Conservation (phyloP, 2,329 filamentous ascomycete species). For the Dothidotthia symphoricarpi region DNA sequence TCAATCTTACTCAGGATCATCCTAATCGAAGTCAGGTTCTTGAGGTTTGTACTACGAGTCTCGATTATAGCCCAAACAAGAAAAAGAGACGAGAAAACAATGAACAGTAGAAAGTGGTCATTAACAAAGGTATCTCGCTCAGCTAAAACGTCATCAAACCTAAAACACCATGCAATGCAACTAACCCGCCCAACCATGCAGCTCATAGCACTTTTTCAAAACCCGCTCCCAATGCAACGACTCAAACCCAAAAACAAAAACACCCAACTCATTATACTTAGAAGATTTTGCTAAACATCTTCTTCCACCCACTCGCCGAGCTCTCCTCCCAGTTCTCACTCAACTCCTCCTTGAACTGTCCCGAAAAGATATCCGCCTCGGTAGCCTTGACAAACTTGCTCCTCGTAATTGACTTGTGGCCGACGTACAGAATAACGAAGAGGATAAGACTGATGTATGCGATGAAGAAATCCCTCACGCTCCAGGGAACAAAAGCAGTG, state of each 20-base stretch:
- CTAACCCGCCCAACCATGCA: no score
- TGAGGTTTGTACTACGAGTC: no score
- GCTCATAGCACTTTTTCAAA: conserved; percentile 1
- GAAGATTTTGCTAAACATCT: conserved; percentile 26
- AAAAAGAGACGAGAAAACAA: no score
- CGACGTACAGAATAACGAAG: conserved; percentile 54
- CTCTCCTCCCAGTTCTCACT: conserved; percentile 37
- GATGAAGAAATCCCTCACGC: conserved; percentile 39
- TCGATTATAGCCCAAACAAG: no score
- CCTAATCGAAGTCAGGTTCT: no score
- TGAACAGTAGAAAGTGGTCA: no score
- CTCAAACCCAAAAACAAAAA: not conserved
- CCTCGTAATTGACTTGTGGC: conserved; percentile 53
- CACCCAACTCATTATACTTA: conserved; percentile 6
- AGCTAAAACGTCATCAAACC: not conserved
- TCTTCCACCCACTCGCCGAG: conserved; percentile 33
- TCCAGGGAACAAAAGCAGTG: conserved; percentile 44
- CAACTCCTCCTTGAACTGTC: conserved; percentile 35
- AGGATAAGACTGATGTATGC: conserved; percentile 43
- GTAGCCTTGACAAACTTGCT: conserved; percentile 42
- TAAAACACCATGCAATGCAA: no score
- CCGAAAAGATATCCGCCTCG: conserved; percentile 47
- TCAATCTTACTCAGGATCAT: no score
- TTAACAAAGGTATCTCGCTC: no score
- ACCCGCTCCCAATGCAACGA: conserved; percentile 1